Evolutionary conservation across 2,329 filamentous ascomycete genomes (phyloP).

Genomic region (Curvularia verruculosa): DNA sequence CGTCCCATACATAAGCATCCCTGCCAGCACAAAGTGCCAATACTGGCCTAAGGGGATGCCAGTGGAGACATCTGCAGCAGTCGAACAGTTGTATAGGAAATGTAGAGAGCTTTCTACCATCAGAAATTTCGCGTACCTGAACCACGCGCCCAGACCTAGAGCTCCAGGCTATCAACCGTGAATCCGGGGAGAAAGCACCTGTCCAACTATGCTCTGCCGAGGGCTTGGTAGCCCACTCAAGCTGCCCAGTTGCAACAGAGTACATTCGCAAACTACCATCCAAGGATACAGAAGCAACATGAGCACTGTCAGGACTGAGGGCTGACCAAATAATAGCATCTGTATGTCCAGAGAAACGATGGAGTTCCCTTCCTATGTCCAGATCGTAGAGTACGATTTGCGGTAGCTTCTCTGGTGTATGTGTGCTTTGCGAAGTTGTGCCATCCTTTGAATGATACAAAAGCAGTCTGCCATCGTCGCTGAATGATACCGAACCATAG

Average conservation of each 20-base stretch:
- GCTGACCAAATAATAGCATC: neutral
- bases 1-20: neutral
- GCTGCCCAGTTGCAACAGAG: constrained; percentile 21
- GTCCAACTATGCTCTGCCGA: constrained; percentile 30
- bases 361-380: neutral
- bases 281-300: neutral
- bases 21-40: neutral
- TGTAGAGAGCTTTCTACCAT: constrained; percentile 16
- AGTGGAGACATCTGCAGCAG: neutral
- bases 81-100: neutral
- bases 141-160: constrained; percentile 19
- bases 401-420: neutral
- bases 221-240: constrained; percentile 28
- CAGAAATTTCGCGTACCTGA: constrained; percentile 24
- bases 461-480: neutral
- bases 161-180: constrained; percentile 35
- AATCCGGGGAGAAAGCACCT: constrained; percentile 36
- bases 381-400: neutral
- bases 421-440: neutral
- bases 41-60: neutral
- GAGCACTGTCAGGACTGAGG: neutral
- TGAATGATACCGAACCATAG: neutral
- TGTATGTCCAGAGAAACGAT: neutral
- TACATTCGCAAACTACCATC: neutral
- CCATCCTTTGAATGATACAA: neutral